phyloP scores from a whole-genome alignment of 345 rosid genomes.

The Syzygium grande region DNA sequence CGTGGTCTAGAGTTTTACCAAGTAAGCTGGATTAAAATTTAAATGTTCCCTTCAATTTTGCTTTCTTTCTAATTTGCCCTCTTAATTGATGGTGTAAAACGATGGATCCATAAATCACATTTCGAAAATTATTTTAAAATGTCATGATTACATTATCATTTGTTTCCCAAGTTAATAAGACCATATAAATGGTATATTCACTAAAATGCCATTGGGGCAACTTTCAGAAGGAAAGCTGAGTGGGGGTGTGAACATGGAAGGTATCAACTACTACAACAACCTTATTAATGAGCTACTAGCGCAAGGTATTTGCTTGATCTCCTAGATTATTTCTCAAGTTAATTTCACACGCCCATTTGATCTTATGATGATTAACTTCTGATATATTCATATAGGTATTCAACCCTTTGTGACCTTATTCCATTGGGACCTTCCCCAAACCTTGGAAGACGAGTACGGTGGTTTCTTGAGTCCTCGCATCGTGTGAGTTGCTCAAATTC shows the following conservation, averaged over 20 bases:
- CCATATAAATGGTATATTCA: not conserved
- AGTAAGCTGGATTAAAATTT: not conserved
- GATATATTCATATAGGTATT: conserved; percentile 1
- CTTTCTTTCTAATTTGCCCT: not conserved
- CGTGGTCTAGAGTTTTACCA: conserved; percentile 35
- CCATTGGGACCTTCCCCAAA: conserved; percentile 30
- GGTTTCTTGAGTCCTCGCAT: conserved; percentile 20
- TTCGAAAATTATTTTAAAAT: not conserved
- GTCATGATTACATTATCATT: not conserved
- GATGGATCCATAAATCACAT: not conserved
- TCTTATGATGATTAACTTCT: not conserved
- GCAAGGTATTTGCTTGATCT: conserved; percentile 9
- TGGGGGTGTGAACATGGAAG: conserved; percentile 19
- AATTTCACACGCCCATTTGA: not conserved
- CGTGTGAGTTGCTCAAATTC: conserved; percentile 12
- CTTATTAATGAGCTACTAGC: conserved; percentile 24
- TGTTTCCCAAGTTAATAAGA: not conserved
- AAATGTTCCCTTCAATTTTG: not conserved
- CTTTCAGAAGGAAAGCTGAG: conserved; percentile 29
- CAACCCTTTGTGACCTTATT: conserved; percentile 29
- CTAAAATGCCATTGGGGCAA: not conserved
- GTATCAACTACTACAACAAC: conserved; percentile 28
- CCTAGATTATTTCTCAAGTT: not conserved
- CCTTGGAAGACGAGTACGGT: conserved; percentile 23
- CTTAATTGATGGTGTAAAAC: not conserved